Evolutionary conservation across 805 yeast genomes (phyloP).

Genomic region (Suhomyces sp.): DNA sequence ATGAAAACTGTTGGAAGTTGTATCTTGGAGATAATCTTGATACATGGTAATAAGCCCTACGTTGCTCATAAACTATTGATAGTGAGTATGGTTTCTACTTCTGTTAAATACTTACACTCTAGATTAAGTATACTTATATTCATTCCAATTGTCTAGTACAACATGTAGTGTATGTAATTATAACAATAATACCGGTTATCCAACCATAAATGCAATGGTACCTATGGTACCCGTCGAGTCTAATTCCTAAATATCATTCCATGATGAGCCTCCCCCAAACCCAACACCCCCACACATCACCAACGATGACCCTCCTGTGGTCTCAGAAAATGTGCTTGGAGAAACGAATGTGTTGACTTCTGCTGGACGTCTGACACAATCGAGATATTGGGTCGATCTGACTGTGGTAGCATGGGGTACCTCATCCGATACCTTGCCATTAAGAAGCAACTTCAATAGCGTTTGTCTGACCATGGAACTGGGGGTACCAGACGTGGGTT

Average conservation of each 20-base stretch:
- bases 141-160: too few relatives aligned
- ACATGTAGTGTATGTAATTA: too few relatives aligned
- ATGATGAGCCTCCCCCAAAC: slow-evolving; percentile 12
- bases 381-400: slow-evolving; percentile 4
- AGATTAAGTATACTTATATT: too few relatives aligned
- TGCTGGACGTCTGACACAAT: neutral
- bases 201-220: too few relatives aligned
- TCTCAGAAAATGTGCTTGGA: slow-evolving; percentile 13
- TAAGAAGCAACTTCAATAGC: neutral
- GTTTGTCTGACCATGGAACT: slow-evolving; percentile 3
- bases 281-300: slow-evolving; percentile 21
- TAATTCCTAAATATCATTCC: slow-evolving; percentile 15
- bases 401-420: neutral
- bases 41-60: too few relatives aligned
- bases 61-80: too few relatives aligned
- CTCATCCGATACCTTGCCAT: neutral
- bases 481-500: neutral
- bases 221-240: too few relatives aligned
- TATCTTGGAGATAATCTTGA: too few relatives aligned
- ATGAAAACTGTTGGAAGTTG: too few relatives aligned
- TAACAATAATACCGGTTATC: too few relatives aligned
- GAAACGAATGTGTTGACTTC: slow-evolving; percentile 1
- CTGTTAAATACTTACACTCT: too few relatives aligned
- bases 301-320: slow-evolving; percentile 16
- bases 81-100: too few relatives aligned